These are phyloP conservation scores for Salvia hispanica DNA, from an alignment of 257 asterid genomes.

Conservation along the genomic window DNA sequence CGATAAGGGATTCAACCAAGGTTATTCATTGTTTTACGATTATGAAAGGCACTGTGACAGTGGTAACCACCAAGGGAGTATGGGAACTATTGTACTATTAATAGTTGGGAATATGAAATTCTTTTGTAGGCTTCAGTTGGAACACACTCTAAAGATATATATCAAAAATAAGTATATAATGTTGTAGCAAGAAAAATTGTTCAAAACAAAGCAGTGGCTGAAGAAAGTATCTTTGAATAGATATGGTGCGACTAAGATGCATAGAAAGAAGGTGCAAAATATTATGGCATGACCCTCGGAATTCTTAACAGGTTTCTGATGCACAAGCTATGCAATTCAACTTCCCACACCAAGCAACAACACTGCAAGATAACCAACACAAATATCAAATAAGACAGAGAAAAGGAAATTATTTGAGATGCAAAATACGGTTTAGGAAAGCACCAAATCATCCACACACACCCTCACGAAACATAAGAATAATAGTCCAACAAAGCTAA, in stretches of 20 bases:
- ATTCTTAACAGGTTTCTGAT: conserved; percentile 96
- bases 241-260: conserved; percentile 3
- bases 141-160: too few relatives aligned
- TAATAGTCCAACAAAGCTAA: background rate
- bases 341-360: conserved; percentile 99
- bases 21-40: too few relatives aligned
- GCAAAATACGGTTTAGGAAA: too few relatives aligned
- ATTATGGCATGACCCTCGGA: conserved; percentile 67
- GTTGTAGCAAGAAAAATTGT: too few relatives aligned
- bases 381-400: background rate
- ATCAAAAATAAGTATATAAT: too few relatives aligned
- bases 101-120: too few relatives aligned
- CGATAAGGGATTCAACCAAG: too few relatives aligned
- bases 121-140: too few relatives aligned
- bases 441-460: background rate
- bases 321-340: conserved; percentile 96
- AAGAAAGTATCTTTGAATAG: background rate
- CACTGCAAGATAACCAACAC: conserved; percentile 52
- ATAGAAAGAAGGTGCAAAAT: conserved; percentile 3
- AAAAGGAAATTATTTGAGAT: background rate
- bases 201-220: too few relatives aligned
- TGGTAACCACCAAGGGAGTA: too few relatives aligned
- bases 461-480: background rate
- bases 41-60: too few relatives aligned
- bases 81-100: too few relatives aligned